Percentiles rank a stretch among this genome's conserved stretches.
Evolutionary conservation across 768 basidiomycete genomes (phyloP).

Genomic region (Trametes meyenii): DNA sequence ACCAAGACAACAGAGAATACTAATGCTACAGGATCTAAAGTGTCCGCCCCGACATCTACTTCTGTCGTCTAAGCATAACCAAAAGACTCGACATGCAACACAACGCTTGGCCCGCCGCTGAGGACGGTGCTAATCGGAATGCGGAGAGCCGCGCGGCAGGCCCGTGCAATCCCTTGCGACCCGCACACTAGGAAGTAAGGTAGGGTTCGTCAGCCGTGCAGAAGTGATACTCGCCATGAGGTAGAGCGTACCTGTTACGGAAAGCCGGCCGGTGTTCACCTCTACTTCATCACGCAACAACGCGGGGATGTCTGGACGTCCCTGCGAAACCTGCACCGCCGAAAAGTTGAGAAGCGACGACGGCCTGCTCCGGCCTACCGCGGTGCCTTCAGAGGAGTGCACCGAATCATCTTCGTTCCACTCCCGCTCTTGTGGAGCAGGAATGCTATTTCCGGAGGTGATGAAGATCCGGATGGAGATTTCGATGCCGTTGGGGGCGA

Average conservation of each 20-base stretch:
- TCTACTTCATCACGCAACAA: slow-evolving; percentile 44
- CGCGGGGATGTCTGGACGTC: slow-evolving; percentile 46
- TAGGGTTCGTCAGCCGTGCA: background rate
- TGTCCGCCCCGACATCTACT: background rate
- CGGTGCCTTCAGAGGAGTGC: slow-evolving; percentile 4
- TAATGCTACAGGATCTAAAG: slow-evolving; percentile 12
- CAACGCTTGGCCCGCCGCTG: slow-evolving; percentile 48
- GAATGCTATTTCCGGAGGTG: slow-evolving; percentile 33
- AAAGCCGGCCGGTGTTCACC: slow-evolving; percentile 41
- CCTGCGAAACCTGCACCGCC: slow-evolving; percentile 35
- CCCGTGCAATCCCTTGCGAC: slow-evolving; percentile 40
- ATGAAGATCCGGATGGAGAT: slow-evolving; percentile 46
- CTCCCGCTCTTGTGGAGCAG: slow-evolving; percentile 20
- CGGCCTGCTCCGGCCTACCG: slow-evolving; percentile 20
- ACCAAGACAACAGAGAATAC: background rate
- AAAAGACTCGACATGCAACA: slow-evolving; percentile 50
- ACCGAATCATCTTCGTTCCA: slow-evolving; percentile 28
- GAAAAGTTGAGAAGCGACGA: slow-evolving; percentile 30
- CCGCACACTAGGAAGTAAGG: slow-evolving; percentile 49
- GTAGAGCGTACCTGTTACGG: slow-evolving; percentile 48
- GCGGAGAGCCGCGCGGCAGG: slow-evolving; percentile 45
- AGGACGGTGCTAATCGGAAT: slow-evolving; percentile 39
- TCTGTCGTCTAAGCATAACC: slow-evolving; percentile 31
- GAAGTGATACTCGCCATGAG: background rate
- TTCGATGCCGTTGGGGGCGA: slow-evolving; percentile 34